Evolutionary conservation across 768 basidiomycete species (phyloP), one percentile per base, ranked within the genome.

Genomic region (Lactifluus pinguis): DNA sequence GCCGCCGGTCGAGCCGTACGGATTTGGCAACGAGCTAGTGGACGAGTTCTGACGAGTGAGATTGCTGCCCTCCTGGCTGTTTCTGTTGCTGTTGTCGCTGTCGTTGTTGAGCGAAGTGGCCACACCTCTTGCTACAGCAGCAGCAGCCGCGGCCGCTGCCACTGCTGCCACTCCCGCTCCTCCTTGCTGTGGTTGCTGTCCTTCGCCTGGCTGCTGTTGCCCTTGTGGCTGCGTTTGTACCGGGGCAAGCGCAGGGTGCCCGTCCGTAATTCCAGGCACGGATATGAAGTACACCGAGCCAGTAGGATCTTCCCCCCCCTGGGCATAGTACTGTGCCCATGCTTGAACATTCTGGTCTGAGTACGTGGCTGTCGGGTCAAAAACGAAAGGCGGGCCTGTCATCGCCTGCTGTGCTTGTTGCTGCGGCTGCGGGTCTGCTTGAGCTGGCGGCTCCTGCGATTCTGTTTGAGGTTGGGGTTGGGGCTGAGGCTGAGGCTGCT

Each of bases 291-390:
- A 93, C 42, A 92, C 86, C 8, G 85, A 76, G 9, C 91, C 91
- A 6, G 86, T 83, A 0, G 77, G 71, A 60, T 92, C 90, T 49
- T 72, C 81, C 4, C 90, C 90, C 29, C 91, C 91, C 61, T 85
- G 82, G 0, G 85, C 84, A 69, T 92, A 92, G 71, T 93, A 93
- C 65, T 84, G 80, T 6, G 88, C 90, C 90, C 90, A 92, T 0
- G 87, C 87, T 69, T 92, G 89, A 21, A 85, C 89, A 63, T 90
- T 90, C 57, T 83, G 81, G 69, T 93, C 90, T 15, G 82, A 72
- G 66, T 93, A 93, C 21, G 82, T 83, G 52, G 76, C 74, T 32
- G 76, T 78, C 4, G 88, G 86, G 65, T 90, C 82, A 68, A 80
- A 92, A 9, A 74, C 71, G 57, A 75, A 82, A 14, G 81, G 81